Evolutionary conservation across 495 filamentous ascomycete species (phyloP).

Genomic region (Xylaria flabelliformis): DNA sequence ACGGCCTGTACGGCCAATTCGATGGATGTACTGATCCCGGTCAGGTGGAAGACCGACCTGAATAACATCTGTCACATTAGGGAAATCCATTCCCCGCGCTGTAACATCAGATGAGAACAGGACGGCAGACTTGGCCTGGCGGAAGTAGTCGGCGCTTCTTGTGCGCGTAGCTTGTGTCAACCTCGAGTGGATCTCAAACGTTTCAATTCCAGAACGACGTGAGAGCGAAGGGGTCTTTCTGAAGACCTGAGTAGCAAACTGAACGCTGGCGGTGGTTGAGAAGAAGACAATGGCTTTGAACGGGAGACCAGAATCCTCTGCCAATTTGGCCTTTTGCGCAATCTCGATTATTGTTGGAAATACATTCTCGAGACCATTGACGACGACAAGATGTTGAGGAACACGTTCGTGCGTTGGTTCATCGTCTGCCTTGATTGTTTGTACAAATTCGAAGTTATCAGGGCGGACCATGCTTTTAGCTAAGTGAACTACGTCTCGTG

Average conservation of each 20-base stretch:
- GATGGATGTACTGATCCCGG: constrained; percentile 86
- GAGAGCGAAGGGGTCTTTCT: constrained; percentile 34
- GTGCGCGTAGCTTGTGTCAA: constrained; percentile 75
- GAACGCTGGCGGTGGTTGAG: constrained; percentile 74
- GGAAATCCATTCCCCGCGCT: constrained; percentile 96
- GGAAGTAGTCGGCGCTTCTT: constrained; percentile 72
- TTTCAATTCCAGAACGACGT: constrained; percentile 30
- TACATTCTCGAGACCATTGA: constrained; percentile 74
- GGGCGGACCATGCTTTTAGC: constrained; percentile 63
- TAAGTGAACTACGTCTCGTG: constrained; percentile 78
- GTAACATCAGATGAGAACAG: constrained; percentile 94
- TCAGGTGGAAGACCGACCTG: constrained; percentile 76
- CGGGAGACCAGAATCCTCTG: constrained; percentile 54
- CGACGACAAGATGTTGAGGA: constrained; percentile 73
- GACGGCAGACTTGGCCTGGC: constrained; percentile 65
- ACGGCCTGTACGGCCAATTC: constrained; percentile 75
- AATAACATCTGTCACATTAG: constrained; percentile 88
- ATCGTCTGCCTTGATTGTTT: constrained; percentile 82
- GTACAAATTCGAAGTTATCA: constrained; percentile 76
- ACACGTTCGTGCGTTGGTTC: constrained; percentile 82
- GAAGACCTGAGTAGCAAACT: constrained; percentile 68
- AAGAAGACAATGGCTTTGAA: constrained; percentile 97
- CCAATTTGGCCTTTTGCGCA: constrained; percentile 58
- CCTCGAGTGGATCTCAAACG: constrained; percentile 79
- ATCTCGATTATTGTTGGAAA: constrained; percentile 81